These are phyloP conservation scores for Maudiozyma humilis DNA, from an alignment of 1,139 yeast genomes.

Conservation along the genomic window DNA sequence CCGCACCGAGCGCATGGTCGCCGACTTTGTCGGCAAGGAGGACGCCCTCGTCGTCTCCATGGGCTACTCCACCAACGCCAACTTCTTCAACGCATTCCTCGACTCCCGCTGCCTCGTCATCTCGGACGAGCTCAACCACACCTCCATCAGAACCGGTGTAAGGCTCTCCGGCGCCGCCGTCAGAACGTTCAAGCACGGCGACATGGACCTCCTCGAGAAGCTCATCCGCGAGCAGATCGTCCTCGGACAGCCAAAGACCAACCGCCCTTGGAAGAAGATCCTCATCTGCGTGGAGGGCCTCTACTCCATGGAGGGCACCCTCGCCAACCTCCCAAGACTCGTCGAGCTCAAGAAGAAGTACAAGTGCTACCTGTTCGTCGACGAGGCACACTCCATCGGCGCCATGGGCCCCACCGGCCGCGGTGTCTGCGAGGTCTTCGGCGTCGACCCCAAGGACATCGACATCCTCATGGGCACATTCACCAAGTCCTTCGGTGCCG, in stretches of 20 bases:
- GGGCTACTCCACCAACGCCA: conserved; percentile 97
- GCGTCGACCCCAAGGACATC: conserved; percentile 62
- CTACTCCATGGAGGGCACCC: conserved; percentile 96
- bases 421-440: conserved; percentile 92
- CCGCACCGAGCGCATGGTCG: conserved; percentile 67
- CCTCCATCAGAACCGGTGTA: conserved; percentile 91
- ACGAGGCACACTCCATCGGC: conserved; percentile 97
- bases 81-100: conserved; percentile 71
- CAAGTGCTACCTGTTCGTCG: conserved; percentile 83
- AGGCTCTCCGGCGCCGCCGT: conserved; percentile 90
- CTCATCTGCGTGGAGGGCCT: conserved; percentile 91
- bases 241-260: conserved; percentile 94
- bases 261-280: conserved; percentile 96
- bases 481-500: conserved; percentile 96
- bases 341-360: conserved; percentile 74
- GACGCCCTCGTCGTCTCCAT: conserved; percentile 79
- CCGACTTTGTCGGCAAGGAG: conserved; percentile 85
- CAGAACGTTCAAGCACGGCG: conserved; percentile 86
- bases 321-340: conserved; percentile 75
- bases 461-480: conserved; percentile 96
- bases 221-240: conserved; percentile 80
- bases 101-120: conserved; percentile 85
- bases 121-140: conserved; percentile 91
- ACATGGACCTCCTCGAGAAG: conserved; percentile 73
- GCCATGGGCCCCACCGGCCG: conserved; percentile 91